Percentiles rank a stretch among this genome's conserved stretches.
Conservation (phyloP, 2,329 filamentous ascomycete species). For the Sclerotinia minor region DNA sequence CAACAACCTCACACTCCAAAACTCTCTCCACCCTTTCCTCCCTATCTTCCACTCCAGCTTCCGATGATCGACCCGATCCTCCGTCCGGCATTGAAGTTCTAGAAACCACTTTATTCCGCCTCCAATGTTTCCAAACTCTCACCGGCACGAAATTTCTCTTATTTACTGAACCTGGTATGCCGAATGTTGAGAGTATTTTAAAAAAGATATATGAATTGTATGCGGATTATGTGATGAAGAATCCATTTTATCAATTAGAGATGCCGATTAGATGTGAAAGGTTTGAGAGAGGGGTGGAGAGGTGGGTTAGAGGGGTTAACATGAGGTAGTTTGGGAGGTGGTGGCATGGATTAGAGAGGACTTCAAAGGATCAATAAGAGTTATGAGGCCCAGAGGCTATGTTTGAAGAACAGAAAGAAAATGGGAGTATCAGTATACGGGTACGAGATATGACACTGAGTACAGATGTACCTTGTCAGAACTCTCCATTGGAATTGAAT, state of each 20-base stretch:
- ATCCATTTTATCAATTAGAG: conserved; percentile 96
- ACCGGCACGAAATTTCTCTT: conserved; percentile 95
- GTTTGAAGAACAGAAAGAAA: background rate
- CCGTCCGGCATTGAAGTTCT: conserved; percentile 85
- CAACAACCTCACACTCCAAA: conserved; percentile 64
- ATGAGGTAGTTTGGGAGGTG: conserved; percentile 39
- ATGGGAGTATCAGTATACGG: too few species aligned
- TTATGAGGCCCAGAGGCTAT: background rate
- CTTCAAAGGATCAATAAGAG: background rate
- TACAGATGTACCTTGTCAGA: background rate
- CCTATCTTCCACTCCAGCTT: conserved; percentile 50
- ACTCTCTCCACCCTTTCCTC: conserved; percentile 60
- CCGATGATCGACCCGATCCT: conserved; percentile 55
- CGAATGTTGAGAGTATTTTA: conserved; percentile 82
- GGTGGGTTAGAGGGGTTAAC: conserved; percentile 75
- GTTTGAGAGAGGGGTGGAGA: conserved; percentile 83
- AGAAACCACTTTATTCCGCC: conserved; percentile 88
- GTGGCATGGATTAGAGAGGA: background rate
- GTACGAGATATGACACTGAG: background rate
- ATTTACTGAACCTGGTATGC: conserved; percentile 74
- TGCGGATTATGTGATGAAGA: conserved; percentile 98
- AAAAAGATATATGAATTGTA: conserved; percentile 91
- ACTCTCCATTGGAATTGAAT: background rate
- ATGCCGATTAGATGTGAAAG: conserved; percentile 96
- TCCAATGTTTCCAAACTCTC: conserved; percentile 94